A percentile compares a stretch with the other conserved stretches of the same genome.
Evolutionary conservation across 371 early-diverging fungal species (phyloP).

Genomic region (Apophysomyces variabilis): DNA sequence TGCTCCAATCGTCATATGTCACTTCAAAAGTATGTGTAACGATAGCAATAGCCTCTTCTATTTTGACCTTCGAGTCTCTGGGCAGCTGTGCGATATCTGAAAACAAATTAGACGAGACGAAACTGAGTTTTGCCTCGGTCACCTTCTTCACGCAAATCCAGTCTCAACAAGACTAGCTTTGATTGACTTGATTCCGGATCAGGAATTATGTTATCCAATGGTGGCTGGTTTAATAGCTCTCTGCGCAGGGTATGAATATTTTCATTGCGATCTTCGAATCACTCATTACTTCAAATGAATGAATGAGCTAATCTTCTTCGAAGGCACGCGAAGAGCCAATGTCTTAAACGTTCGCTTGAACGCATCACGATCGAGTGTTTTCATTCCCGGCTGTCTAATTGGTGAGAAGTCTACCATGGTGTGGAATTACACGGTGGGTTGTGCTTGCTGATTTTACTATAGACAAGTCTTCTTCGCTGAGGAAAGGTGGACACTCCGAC

Average conservation of each 20-base stretch:
- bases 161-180: slow-evolving; percentile 68
- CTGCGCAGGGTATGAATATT: slow-evolving; percentile 25
- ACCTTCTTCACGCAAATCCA: slow-evolving; percentile 44
- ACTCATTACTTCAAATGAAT: slow-evolving; percentile 27
- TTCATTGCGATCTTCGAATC: background rate
- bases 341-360: slow-evolving; percentile 61
- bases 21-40: slow-evolving; percentile 61
- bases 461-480: background rate
- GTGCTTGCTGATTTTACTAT: background rate
- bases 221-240: slow-evolving; percentile 73
- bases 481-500: background rate
- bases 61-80: slow-evolving; percentile 46
- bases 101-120: background rate
- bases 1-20: slow-evolving; percentile 79
- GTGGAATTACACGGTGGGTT: background rate
- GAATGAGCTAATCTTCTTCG: slow-evolving; percentile 56
- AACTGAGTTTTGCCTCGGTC: background rate
- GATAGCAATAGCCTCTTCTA: slow-evolving; percentile 54
- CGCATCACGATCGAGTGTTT: slow-evolving; percentile 60
- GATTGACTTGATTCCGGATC: slow-evolving; percentile 58
- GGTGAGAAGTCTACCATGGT: slow-evolving; percentile 26
- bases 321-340: slow-evolving; percentile 68
- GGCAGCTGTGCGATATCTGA: slow-evolving; percentile 43
- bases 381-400: slow-evolving; percentile 58
- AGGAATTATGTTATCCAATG: slow-evolving; percentile 70